phyloP scores from a whole-genome alignment of 1,284 basidiomycete genomes.

The Ganoderma lucidum region DNA sequence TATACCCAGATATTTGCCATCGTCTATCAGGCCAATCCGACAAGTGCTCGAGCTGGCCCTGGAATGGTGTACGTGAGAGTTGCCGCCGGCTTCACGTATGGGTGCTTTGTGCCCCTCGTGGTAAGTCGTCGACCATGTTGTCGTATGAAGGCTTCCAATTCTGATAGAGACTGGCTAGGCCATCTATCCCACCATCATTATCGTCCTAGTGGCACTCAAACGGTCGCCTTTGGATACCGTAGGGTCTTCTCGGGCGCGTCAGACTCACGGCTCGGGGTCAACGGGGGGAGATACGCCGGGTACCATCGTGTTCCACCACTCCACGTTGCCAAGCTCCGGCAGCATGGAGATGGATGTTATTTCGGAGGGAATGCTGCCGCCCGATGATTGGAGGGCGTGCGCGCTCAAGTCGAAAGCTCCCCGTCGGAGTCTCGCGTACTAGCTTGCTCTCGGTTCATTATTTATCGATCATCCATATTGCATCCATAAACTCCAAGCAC shows the following conservation, averaged over 20 bases:
- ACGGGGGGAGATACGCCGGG: not conserved
- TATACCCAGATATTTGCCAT: not conserved
- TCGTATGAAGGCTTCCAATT: not conserved
- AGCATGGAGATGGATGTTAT: not conserved
- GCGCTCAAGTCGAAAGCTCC: too few relatives aligned
- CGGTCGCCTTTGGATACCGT: not conserved
- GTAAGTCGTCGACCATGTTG: not conserved
- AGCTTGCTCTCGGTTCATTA: too few relatives aligned
- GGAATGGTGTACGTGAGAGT: not conserved
- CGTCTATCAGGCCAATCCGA: not conserved
- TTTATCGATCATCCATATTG: too few relatives aligned
- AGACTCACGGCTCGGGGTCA: not conserved
- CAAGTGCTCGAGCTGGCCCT: not conserved
- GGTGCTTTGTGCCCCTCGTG: not conserved
- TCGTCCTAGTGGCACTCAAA: not conserved
- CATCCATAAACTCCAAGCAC: too few relatives aligned
- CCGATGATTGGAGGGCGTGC: not conserved
- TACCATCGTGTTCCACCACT: not conserved
- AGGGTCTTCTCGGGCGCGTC: not conserved
- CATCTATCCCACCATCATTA: not conserved
- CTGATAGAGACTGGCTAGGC: not conserved
- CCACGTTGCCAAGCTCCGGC: not conserved
- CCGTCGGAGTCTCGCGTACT: too few relatives aligned
- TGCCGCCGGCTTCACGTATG: not conserved
- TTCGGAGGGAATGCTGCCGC: not conserved